These are phyloP conservation scores for Oryza glaberrima DNA, from an alignment of 176 grass and related monocot genomes.

Conservation along the genomic window DNA sequence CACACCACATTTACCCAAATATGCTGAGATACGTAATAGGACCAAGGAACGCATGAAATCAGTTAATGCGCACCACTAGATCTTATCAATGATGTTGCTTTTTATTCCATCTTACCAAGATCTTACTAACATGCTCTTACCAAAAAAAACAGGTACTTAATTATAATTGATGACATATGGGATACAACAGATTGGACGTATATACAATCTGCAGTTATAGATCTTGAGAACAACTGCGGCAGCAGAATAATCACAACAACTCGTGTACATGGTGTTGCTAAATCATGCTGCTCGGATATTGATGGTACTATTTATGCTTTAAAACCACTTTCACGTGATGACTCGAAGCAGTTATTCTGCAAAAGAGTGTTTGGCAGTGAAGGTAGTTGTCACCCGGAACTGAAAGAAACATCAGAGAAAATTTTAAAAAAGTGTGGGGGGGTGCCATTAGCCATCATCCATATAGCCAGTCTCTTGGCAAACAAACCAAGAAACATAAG, in stretches of 20 bases:
- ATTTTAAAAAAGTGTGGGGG: slow-evolving; percentile 31
- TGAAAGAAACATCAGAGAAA: neutral
- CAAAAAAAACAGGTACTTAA: neutral
- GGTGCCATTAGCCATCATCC: slow-evolving; percentile 23
- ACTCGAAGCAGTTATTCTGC: slow-evolving; percentile 14
- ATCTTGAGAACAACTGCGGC: neutral
- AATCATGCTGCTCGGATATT: neutral
- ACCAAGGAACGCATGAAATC: no score
- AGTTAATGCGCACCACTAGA: no score
- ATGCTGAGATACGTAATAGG: no score
- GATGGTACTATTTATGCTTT: neutral
- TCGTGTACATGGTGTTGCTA: neutral
- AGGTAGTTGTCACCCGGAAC: neutral
- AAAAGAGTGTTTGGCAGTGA: neutral
- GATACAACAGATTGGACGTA: neutral
- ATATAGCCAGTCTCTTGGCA: slow-evolving; percentile 20
- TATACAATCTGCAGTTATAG: neutral
- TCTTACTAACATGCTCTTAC: neutral
- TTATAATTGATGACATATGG: slow-evolving; percentile 39
- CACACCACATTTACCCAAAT: no score
- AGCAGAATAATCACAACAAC: slow-evolving; percentile 40
- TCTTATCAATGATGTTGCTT: no score
- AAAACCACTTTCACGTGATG: neutral
- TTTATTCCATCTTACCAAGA: no score
- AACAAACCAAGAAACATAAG: slow-evolving; percentile 5